phyloP scores from a whole-genome alignment of 371 early-diverging fungal genomes.

The Mucor saturninus region DNA sequence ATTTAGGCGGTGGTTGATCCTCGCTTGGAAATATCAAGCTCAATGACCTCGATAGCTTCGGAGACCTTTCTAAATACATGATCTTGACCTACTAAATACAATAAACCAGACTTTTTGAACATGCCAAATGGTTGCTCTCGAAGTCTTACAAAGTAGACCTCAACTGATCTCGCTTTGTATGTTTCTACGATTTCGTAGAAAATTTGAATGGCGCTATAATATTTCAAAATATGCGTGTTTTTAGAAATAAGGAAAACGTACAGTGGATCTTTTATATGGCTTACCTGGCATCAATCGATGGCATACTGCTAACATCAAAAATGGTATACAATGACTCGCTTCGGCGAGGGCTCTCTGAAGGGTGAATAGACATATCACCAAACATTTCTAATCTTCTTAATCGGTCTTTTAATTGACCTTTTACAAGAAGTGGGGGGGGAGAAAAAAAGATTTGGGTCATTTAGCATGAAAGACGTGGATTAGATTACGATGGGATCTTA shows the following conservation, averaged over 20 bases:
- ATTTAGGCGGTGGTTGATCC: background rate
- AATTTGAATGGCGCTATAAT: slow-evolving; percentile 80
- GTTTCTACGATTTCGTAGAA: slow-evolving; percentile 84
- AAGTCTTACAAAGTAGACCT: slow-evolving; percentile 86
- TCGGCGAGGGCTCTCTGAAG: slow-evolving; percentile 78
- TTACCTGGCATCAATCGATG: slow-evolving; percentile 85
- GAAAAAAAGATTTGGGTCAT: background rate
- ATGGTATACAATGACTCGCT: slow-evolving; percentile 74
- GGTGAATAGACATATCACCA: slow-evolving; percentile 89
- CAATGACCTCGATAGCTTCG: slow-evolving; percentile 62
- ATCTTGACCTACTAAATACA: slow-evolving; percentile 64
- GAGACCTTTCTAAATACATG: slow-evolving; percentile 70
- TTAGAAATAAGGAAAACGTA: background rate
- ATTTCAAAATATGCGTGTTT: background rate
- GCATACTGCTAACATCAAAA: slow-evolving; percentile 91
- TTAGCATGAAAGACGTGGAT: slow-evolving; percentile 4
- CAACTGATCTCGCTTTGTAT: slow-evolving; percentile 76
- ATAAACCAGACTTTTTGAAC: slow-evolving; percentile 75
- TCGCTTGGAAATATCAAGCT: slow-evolving; percentile 47
- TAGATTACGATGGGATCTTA: too few relatives aligned
- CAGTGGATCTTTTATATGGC: background rate
- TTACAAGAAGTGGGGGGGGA: background rate
- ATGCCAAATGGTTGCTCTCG: slow-evolving; percentile 65
- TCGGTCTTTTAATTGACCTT: slow-evolving; percentile 88
- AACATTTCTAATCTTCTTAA: slow-evolving; percentile 88